phyloP scores from a whole-genome alignment of 192 early-diverging fungal genomes.

The Backusella morwellensis region DNA sequence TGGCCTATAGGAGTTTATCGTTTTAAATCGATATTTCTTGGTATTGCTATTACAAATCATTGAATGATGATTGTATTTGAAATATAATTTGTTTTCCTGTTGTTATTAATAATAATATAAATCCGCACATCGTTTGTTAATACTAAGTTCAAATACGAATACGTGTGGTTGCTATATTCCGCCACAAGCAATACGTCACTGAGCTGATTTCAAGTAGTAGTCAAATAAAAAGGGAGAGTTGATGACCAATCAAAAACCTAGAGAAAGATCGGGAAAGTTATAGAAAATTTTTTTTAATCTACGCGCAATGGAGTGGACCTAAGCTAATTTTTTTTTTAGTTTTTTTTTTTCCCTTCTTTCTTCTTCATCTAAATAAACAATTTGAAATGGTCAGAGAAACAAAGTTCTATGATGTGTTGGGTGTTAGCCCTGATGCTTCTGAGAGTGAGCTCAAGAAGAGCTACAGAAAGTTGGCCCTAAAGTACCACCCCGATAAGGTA shows the following conservation, averaged over 20 bases:
- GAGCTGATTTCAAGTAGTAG: background rate
- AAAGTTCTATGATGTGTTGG: conserved; percentile 91
- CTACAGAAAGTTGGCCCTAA: conserved; percentile 95
- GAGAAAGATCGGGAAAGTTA: background rate
- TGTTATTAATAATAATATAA: no score
- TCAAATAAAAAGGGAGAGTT: background rate
- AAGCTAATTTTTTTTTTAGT: background rate
- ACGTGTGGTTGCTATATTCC: no score
- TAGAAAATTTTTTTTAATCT: conserved; percentile 2
- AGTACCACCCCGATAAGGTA: conserved; percentile 87
- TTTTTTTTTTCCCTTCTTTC: conserved; percentile 7
- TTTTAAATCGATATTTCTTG: background rate
- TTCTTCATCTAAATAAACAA: conserved; percentile 18
- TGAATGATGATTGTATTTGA: no score
- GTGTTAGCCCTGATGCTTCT: conserved; percentile 68
- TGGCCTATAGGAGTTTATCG: background rate
- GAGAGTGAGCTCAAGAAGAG: conserved; percentile 95
- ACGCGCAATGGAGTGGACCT: background rate
- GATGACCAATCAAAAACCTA: background rate
- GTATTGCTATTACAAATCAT: no score
- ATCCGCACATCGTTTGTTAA: no score
- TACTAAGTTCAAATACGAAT: no score
- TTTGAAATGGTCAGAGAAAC: conserved; percentile 66
- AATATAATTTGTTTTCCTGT: no score
- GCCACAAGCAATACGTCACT: no score